These are phyloP conservation scores for Lachnum nothofagi DNA, from an alignment of 2,329 filamentous ascomycete species.

Conservation along the genomic window DNA sequence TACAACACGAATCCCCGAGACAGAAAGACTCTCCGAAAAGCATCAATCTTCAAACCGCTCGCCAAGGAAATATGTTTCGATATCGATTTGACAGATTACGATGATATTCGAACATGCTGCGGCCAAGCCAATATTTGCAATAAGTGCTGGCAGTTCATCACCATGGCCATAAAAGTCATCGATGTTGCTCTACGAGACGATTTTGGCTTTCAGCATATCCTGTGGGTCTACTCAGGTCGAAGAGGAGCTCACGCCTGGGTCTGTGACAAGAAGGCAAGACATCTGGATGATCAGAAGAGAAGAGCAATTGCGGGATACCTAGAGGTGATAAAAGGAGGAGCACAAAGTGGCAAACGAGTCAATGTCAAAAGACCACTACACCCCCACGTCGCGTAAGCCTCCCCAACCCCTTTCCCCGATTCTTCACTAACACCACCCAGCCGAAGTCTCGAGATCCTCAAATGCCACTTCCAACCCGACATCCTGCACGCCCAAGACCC, in stretches of 20 bases:
- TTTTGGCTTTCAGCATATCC: constrained; percentile 92
- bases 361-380: constrained; percentile 81
- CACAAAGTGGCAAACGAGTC: constrained; percentile 80
- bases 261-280: constrained; percentile 80
- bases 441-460: constrained; percentile 80
- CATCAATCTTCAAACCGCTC: constrained; percentile 75
- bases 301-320: constrained; percentile 83
- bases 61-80: constrained; percentile 96
- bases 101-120: constrained; percentile 93
- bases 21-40: constrained; percentile 78
- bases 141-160: constrained; percentile 96
- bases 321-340: constrained; percentile 81
- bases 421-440: constrained; percentile 41
- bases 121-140: constrained; percentile 86
- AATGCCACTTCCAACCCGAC: constrained; percentile 75
- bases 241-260: constrained; percentile 98
- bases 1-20: constrained; percentile 93
- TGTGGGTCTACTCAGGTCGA: constrained; percentile 98
- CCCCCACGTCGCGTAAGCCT: constrained; percentile 69
- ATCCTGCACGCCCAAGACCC: constrained; percentile 83
- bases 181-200: constrained; percentile 84
- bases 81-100: constrained; percentile 99
- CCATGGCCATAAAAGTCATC: constrained; percentile 93
- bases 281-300: constrained; percentile 79
- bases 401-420: not conserved